Conservation (phyloP, 108 stramenopile species). For the Bacterosira constricta region DNA sequence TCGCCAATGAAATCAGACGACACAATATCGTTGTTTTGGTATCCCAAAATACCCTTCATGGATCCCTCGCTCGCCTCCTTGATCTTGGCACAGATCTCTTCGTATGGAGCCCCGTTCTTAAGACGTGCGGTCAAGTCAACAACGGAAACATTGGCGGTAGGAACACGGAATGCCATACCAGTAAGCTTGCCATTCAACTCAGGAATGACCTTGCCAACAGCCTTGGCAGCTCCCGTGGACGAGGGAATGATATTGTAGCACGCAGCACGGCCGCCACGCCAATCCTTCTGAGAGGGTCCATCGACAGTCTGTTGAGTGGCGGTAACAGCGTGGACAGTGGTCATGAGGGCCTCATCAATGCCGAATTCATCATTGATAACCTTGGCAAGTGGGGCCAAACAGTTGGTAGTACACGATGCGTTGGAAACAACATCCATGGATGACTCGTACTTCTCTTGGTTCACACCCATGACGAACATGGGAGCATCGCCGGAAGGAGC, state of each 20-base stretch:
- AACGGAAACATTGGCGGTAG: conserved; percentile 96
- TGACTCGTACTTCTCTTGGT: conserved; percentile 85
- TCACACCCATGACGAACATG: conserved; percentile 99
- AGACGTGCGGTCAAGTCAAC: conserved; percentile 95
- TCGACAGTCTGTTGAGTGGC: conserved; percentile 98
- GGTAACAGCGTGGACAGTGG: conserved; percentile 99
- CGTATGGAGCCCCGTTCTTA: conserved; percentile 92
- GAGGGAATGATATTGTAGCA: conserved; percentile 99
- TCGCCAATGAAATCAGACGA: conserved; percentile 94
- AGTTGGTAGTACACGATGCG: conserved; percentile 98
- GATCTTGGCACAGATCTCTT: conserved; percentile 92
- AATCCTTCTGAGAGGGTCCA: conserved; percentile 98
- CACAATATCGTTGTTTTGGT: conserved; percentile 94
- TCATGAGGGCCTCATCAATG: conserved; percentile 97
- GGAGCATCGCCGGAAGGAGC: conserved; percentile 94
- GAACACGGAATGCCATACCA: conserved; percentile 99
- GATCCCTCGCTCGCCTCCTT: conserved; percentile 93
- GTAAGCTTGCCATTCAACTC: conserved; percentile 98
- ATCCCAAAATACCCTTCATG: conserved; percentile 94
- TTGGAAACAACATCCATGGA: conserved; percentile 97
- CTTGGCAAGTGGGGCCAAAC: conserved; percentile 98
- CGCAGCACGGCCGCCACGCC: conserved; percentile 97
- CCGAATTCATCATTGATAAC: conserved; percentile 98
- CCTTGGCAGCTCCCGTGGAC: conserved; percentile 96
- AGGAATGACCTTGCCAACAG: conserved; percentile 97